Base-by-base conservation (phyloP, 805 yeast species). In the Schizosaccharomyces osmophilus region DNA sequence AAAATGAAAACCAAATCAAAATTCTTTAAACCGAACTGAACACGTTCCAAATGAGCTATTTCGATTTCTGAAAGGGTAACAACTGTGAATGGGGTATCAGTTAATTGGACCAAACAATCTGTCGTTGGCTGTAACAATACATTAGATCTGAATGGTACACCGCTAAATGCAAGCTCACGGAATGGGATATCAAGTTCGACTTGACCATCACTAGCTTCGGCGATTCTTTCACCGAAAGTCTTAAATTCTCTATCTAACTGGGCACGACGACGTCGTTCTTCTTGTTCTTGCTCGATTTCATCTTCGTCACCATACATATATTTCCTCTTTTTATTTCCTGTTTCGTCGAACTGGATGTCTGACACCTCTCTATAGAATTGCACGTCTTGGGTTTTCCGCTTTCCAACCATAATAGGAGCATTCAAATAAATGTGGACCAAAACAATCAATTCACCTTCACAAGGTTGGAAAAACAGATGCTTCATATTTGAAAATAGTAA, bases 251-350 rank as follows among this genome's bases (percentile, higher is more conserved):
- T 87, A 73, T 93, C 96, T 68, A 93, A 79, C 48, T 87, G 80
- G 29, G 86, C 85, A 68, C 95, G 85, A 73, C 96, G 80, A 72
- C 90, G 79, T 75, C 97, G 83, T 74, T 93, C 98, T 72, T 93
- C 97, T 73, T 90, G 97, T 74, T 93, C 98, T 73, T 90, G 97
- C 73, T 93, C 97, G 65, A 93, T 77, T 74, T 93, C 98, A 72
- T 93, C 98, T 72, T 93, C 98, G 71, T 93, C 98, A 59, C 98
- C 98, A 70, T 93, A 93, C 69, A 93, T 74, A 66, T 79, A 80
- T 66, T 83, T 77, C 72, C 97, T 82, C 74, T 87, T 84, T 64
- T 95, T 83, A 64, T 87, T 89, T 65, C 97, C 95, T 22, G 98
- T 93, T 73, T 93, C 98, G 73, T 93, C 98, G 68, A 88, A 88